These are phyloP conservation scores for Fusarium sp. DNA, from an alignment of 2,329 filamentous ascomycete genomes.

Conservation along the genomic window DNA sequence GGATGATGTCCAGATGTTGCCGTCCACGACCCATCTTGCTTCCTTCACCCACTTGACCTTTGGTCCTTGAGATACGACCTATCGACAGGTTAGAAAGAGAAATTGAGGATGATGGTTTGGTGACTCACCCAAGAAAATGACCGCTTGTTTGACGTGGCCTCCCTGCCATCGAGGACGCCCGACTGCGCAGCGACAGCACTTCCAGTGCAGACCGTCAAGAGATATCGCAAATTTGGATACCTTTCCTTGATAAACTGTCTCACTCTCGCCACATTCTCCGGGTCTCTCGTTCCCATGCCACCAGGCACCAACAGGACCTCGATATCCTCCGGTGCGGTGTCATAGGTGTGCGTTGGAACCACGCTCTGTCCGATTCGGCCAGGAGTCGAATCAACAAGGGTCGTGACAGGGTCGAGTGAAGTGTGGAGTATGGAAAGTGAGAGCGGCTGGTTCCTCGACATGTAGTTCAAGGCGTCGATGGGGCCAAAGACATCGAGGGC, in stretches of 20 bases:
- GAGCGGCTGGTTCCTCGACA: slow-evolving; percentile 36
- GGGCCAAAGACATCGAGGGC: slow-evolving; percentile 48
- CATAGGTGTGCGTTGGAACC: slow-evolving; percentile 53
- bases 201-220: slow-evolving; percentile 74
- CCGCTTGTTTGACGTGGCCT: slow-evolving; percentile 72
- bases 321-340: slow-evolving; percentile 48
- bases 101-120: too few species aligned
- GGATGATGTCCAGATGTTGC: slow-evolving; percentile 71
- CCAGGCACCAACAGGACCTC: slow-evolving; percentile 55
- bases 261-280: slow-evolving; percentile 36
- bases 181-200: slow-evolving; percentile 64
- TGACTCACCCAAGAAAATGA: slow-evolving; percentile 52
- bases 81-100: not conserved
- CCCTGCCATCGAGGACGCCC: slow-evolving; percentile 66
- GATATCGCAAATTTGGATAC: slow-evolving; percentile 59
- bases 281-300: slow-evolving; percentile 47
- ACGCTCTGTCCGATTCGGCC: slow-evolving; percentile 46
- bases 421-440: slow-evolving; percentile 44
- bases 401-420: slow-evolving; percentile 46
- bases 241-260: slow-evolving; percentile 56
- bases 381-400: slow-evolving; percentile 12
- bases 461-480: slow-evolving; percentile 49
- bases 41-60: slow-evolving; percentile 65
- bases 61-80: slow-evolving; percentile 54
- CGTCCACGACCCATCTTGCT: slow-evolving; percentile 71